Base-by-base conservation (phyloP, 352 stramenopile genomes). In the Aphanomyces cochlioides region DNA sequence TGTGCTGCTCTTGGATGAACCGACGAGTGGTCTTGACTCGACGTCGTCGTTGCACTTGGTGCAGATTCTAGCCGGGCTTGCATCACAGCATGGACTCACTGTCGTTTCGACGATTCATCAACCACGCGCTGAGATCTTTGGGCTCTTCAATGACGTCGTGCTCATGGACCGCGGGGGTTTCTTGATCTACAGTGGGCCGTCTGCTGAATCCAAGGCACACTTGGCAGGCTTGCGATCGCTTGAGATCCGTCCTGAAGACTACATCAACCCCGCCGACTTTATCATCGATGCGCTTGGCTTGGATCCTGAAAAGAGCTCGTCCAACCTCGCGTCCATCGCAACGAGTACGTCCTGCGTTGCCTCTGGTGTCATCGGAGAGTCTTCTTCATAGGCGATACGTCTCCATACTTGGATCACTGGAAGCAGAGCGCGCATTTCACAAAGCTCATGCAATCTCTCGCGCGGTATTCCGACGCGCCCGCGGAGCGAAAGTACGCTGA, bases 241-340 rank as follows among this genome's bases (percentile, higher is more conserved):
- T 10, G 7, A 40, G 4, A 66, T 67, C 28, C 13, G 47, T 12
- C 57, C 54, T n/a, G 59, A 47, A 12, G 21, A 40, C 7, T 73
- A 74, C 47, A 40, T 56, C 15, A 76, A 76, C 47, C 72, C 72
- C 38, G 72, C 72, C 12, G 72, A 76, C 41, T 76, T 75, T 60
- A 68, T 76, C 47, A 56, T 68, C 17, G 72, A 76, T 47, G 56
- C 71, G 13, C 64, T 70, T 12, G 64, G 64, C 17, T 36, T 70
- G 8, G 64, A 70, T 34, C 64, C 64, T 3, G 64, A 70, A 37
- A 53, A 54, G 13, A 61, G 60, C n/a, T 7, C 19, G 19, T 56
- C 39, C 19, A n/a, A 67, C 28, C 19, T 56, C 5, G 41, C 41
- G 10, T 28, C 28, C 28, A 38, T 48, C 5, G 34, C 17, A 7